phyloP scores from a whole-genome alignment of 768 basidiomycete species.

The Termitomyces sp. region DNA sequence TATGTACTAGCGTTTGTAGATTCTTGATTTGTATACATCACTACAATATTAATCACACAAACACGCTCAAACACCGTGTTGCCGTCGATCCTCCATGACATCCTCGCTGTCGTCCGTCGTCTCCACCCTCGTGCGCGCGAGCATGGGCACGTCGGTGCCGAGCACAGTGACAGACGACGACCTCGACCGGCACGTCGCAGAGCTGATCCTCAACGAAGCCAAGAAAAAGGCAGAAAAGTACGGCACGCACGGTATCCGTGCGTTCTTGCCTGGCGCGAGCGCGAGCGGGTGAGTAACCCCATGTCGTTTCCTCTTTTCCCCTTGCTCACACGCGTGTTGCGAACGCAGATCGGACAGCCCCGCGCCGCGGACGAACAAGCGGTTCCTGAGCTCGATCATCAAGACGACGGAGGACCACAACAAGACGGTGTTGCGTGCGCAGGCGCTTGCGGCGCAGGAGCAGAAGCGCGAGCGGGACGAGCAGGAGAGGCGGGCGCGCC shows the following conservation, averaged over 20 bases:
- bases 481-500: constrained; percentile 53
- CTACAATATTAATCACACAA: background rate
- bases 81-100: too few species aligned
- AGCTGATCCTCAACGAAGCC: constrained; percentile 88
- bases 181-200: constrained; percentile 87
- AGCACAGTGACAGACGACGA: constrained; percentile 69
- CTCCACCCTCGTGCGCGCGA: constrained; percentile 71
- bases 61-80: constrained; percentile 13
- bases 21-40: too few species aligned
- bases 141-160: constrained; percentile 62
- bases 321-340: too few species aligned
- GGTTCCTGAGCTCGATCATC: constrained; percentile 80
- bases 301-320: too few species aligned
- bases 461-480: constrained; percentile 65
- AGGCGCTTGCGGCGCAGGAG: constrained; percentile 68
- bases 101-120: constrained; percentile 83
- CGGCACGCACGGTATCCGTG: constrained; percentile 68
- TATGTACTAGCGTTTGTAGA: background rate
- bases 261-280: constrained; percentile 57
- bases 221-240: constrained; percentile 86
- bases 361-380: constrained; percentile 77
- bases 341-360: constrained; percentile 65
- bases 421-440: constrained; percentile 69
- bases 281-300: constrained; percentile 27
- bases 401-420: constrained; percentile 96